Evolutionary conservation across 106 monocot genomes (phyloP).

Genomic region (Acanthochlamys bracteata): DNA sequence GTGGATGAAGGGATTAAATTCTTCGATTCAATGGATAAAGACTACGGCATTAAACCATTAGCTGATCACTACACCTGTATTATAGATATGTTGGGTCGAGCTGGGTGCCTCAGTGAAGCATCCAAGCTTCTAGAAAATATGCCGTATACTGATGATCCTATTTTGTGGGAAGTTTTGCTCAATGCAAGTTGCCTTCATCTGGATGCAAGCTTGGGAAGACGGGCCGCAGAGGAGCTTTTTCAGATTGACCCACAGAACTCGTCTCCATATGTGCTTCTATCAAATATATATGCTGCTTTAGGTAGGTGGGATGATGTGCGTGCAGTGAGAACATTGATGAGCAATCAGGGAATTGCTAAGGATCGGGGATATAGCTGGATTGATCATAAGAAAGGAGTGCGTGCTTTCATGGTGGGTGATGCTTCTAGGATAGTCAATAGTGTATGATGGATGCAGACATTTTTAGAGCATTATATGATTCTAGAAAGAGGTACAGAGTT

Average conservation of each 20-base stretch:
- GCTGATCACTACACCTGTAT: conserved; percentile 84
- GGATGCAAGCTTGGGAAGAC: conserved; percentile 48
- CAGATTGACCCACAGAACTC: conserved; percentile 53
- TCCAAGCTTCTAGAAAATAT: conserved; percentile 40
- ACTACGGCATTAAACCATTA: conserved; percentile 46
- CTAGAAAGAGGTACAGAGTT: background rate
- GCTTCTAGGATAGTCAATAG: background rate
- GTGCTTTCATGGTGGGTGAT: conserved; percentile 68
- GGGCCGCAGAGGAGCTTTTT: conserved; percentile 71
- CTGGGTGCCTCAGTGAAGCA: conserved; percentile 63
- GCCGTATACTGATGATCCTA: conserved; percentile 64
- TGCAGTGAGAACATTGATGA: conserved; percentile 64
- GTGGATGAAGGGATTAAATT: conserved; percentile 47
- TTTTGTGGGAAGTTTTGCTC: conserved; percentile 90
- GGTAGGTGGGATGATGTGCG: conserved; percentile 52
- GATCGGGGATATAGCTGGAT: conserved; percentile 83
- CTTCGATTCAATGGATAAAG: conserved; percentile 65
- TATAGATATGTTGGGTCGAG: conserved; percentile 66
- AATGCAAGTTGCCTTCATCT: conserved; percentile 71
- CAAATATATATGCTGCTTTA: conserved; percentile 71
- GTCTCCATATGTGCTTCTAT: conserved; percentile 71
- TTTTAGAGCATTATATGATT: background rate
- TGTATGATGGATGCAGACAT: background rate
- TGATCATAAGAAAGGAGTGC: conserved; percentile 38
- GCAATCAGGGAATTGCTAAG: conserved; percentile 44